These are phyloP conservation scores for Pseudomonodictys pantanalensis DNA, from an alignment of 495 filamentous ascomycete species.

Conservation along the genomic window DNA sequence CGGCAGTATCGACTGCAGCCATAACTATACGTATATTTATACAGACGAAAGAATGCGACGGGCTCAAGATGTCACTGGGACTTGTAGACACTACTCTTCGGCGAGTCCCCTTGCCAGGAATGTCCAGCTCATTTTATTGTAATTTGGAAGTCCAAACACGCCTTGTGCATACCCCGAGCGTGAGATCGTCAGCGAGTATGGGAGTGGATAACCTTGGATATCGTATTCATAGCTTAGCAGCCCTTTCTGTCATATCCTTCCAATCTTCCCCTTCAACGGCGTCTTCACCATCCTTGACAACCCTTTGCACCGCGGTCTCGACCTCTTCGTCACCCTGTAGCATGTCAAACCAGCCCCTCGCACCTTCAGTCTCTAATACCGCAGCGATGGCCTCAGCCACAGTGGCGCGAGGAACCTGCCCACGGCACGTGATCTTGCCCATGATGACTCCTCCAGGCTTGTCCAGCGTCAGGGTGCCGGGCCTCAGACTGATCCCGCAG, in stretches of 20 bases:
- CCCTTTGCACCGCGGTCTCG: constrained; percentile 62
- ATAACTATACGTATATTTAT: too few species aligned
- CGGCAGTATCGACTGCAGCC: too few species aligned
- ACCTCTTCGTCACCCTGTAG: constrained; percentile 58
- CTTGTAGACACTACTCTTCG: too few species aligned
- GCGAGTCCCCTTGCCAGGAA: too few species aligned
- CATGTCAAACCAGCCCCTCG: constrained; percentile 61
- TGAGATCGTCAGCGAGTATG: background rate
- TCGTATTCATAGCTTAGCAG: constrained; percentile 39
- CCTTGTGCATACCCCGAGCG: background rate
- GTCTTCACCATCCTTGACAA: constrained; percentile 61
- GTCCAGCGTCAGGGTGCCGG: constrained; percentile 60
- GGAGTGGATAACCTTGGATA: too few species aligned
- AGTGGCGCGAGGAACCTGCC: constrained; percentile 60
- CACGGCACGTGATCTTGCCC: constrained; percentile 58
- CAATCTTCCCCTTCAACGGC: constrained; percentile 65
- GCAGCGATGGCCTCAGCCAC: constrained; percentile 66
- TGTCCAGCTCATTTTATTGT: too few species aligned
- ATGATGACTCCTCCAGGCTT: constrained; percentile 57
- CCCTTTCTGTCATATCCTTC: constrained; percentile 43
- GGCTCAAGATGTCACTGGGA: too few species aligned
- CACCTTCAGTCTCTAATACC: constrained; percentile 60
- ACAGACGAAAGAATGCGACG: too few species aligned
- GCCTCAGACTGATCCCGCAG: constrained; percentile 66
- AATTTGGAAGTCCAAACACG: background rate